Conservation (phyloP, 2,329 filamentous ascomycete species). For the Didymella pomorum region DNA sequence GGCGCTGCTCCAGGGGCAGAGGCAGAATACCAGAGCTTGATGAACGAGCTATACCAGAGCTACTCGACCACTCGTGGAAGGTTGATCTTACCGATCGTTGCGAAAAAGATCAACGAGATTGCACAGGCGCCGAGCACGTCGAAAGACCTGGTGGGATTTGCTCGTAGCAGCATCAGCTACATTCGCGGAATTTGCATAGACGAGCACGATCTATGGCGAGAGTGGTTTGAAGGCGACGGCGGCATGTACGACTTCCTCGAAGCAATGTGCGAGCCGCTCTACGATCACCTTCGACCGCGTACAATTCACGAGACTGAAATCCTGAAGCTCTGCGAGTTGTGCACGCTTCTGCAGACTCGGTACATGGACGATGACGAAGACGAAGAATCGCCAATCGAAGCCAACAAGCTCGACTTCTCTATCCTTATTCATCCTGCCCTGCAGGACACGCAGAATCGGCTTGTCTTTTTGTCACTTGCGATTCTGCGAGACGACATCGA, state of each 20-base stretch:
- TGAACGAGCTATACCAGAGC: constrained; percentile 71
- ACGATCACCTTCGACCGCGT: constrained; percentile 69
- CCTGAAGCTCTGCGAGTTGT: constrained; percentile 71
- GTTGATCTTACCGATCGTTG: constrained; percentile 68
- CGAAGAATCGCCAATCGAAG: constrained; percentile 59
- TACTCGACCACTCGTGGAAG: constrained; percentile 66
- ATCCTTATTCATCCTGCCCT: constrained; percentile 68
- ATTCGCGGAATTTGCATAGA: constrained; percentile 71
- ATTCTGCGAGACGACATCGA: constrained; percentile 73
- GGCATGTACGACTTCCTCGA: constrained; percentile 72
- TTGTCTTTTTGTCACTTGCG: constrained; percentile 70
- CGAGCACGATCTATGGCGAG: constrained; percentile 71
- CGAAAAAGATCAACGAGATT: constrained; percentile 66
- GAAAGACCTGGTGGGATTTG: constrained; percentile 70
- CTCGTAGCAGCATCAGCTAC: constrained; percentile 70
- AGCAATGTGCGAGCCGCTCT: constrained; percentile 71
- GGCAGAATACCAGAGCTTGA: constrained; percentile 70
- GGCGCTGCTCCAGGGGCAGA: constrained; percentile 66
- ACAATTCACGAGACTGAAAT: constrained; percentile 73
- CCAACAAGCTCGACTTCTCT: constrained; percentile 68
- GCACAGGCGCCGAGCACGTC: constrained; percentile 67
- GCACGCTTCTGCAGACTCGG: constrained; percentile 69
- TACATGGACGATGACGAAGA: constrained; percentile 64
- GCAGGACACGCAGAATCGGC: constrained; percentile 71
- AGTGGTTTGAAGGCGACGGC: constrained; percentile 71